Conservation (phyloP, 345 rosid genomes). For the Hibiscus trionum region DNA sequence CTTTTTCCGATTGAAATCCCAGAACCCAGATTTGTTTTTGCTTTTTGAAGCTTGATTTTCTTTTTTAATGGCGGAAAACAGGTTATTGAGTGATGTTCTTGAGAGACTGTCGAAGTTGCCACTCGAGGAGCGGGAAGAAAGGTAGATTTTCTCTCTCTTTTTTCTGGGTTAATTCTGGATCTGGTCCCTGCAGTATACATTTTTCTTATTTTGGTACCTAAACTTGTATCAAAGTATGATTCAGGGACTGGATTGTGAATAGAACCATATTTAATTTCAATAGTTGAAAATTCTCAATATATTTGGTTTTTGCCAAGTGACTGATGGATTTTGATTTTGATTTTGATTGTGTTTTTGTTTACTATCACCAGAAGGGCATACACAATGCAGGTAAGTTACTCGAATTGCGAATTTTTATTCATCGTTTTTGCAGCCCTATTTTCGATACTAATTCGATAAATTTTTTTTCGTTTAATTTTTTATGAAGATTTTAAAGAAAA, state of each 20-base stretch:
- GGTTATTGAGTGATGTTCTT: conserved; percentile 14
- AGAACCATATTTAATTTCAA: no score
- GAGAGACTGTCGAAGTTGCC: conserved; percentile 8
- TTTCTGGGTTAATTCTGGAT: background rate
- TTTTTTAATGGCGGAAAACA: background rate
- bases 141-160: conserved; percentile 12
- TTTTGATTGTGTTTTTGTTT: background rate
- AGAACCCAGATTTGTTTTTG: background rate
- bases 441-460: background rate
- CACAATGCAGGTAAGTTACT: conserved; percentile 12
- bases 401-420: no score
- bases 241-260: no score
- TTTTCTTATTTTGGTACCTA: no score
- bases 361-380: conserved; percentile 15
- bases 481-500: conserved; percentile 18
- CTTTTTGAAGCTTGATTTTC: background rate
- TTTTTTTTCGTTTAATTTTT: background rate
- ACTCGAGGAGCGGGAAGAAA: conserved; percentile 14
- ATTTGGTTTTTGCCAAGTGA: background rate
- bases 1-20: background rate
- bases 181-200: background rate
- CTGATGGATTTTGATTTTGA: background rate
- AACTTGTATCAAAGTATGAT: no score
- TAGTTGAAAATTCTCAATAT: no score
- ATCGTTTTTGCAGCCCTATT: no score